Percentiles rank a stretch among this genome's conserved stretches.
phyloP scores from a whole-genome alignment of 257 asterid genomes.

The Linderniella brevidens region DNA sequence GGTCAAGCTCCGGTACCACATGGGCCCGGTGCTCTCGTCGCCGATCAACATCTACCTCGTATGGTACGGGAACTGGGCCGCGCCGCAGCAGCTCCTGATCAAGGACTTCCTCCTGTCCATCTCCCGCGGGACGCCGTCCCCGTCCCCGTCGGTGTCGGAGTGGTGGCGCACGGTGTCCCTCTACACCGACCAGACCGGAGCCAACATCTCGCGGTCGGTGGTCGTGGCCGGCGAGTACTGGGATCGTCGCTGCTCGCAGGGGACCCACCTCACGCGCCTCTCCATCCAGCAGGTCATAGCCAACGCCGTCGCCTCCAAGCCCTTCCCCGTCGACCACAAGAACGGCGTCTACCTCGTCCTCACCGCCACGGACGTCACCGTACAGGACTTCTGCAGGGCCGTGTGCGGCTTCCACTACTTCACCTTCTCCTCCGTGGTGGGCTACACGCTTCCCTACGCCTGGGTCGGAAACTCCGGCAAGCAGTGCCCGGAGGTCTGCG shows the following conservation, averaged over 20 bases:
- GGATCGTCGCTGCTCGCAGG: slow-evolving; percentile 51
- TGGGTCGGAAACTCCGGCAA: slow-evolving; percentile 85
- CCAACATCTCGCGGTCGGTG: slow-evolving; percentile 49
- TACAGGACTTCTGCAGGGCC: slow-evolving; percentile 85
- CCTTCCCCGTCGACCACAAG: slow-evolving; percentile 68
- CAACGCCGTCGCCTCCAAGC: slow-evolving; percentile 52
- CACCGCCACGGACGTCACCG: slow-evolving; percentile 66
- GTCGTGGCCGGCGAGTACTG: slow-evolving; percentile 66
- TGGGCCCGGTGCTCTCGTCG: slow-evolving; percentile 88
- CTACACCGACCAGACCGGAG: slow-evolving; percentile 81
- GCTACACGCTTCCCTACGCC: slow-evolving; percentile 67
- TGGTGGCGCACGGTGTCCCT: slow-evolving; percentile 84
- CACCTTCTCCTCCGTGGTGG: slow-evolving; percentile 76
- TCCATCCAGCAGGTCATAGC: slow-evolving; percentile 62
- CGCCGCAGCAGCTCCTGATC: slow-evolving; percentile 56
- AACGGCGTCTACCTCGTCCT: slow-evolving; percentile 72
- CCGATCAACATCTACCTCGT: slow-evolving; percentile 80
- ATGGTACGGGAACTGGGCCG: slow-evolving; percentile 75
- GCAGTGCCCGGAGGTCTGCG: slow-evolving; percentile 93
- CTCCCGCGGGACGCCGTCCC: slow-evolving; percentile 45
- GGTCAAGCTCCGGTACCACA: slow-evolving; percentile 74
- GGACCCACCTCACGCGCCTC: slow-evolving; percentile 47
- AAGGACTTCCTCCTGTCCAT: slow-evolving; percentile 66
- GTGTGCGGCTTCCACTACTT: slow-evolving; percentile 94
- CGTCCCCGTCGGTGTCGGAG: slow-evolving; percentile 68